Evolutionary conservation across 2,329 filamentous ascomycete species (phyloP), one percentile per base, ranked within the genome.

Genomic region (Aspergillus aculeatus): DNA sequence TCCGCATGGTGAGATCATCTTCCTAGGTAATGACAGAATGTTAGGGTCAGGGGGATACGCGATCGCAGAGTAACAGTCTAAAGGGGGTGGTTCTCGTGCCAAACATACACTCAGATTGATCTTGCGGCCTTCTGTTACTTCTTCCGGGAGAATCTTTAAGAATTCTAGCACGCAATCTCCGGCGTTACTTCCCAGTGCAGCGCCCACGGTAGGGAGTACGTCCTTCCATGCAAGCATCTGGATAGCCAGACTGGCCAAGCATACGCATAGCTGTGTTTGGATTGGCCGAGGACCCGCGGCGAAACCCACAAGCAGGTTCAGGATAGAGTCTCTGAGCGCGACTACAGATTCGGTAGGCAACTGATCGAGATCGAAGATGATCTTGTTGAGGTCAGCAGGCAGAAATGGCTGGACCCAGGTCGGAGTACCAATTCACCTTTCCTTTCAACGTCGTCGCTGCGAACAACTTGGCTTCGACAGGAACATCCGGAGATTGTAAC

Each of bases 121-220:
- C 83, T 98, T 99, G 80, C 95, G 92, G 81, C 95, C 95, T 84
- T 99, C 94, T 69, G 91, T 98, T 73, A 99, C 95, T 84, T 99
- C 95, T 83, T 99, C 95, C 58, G 95, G 95, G 66, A 99, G 87
- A 71, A 99, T 93, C 77, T 92, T 92, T 66, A 99, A 84, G 77
- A 99, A 99, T 77, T 99, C 95, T 72, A 99, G 83, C 71, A 98
- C 90, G 76, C 90, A 95, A 66, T 92, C 87, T 70, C 95, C 86
- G 62, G 89, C 86, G 71, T 90, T 89, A 65, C 69, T 74, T 58
- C 78, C 89, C 58, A 98, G 85, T 48, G 90, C 85, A 58, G 87
- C 84, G 56, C 96, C 90, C 52, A 98, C 90, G 55, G 89, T 88
- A 50, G 86, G 83, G 63, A 99, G 81, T 56, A 98, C 95, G 75